A percentile compares a stretch with the other conserved stretches of the same genome.
phyloP scores from a whole-genome alignment of 2,329 filamentous ascomycete species.

The Xylaria multiplex region DNA sequence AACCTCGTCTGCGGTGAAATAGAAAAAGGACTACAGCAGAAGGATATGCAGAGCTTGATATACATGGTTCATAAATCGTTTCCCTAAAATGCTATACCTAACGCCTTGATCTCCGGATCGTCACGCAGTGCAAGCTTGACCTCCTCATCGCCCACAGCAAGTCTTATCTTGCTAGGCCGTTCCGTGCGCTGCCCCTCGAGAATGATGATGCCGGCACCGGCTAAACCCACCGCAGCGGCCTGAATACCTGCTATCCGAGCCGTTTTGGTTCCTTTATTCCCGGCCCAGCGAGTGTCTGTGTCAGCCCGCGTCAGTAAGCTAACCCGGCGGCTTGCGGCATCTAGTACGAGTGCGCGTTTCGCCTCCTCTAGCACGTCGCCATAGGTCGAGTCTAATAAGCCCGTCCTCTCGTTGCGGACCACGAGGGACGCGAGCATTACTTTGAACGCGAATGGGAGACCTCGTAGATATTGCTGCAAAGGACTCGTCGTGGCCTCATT shows the following conservation, averaged over 20 bases:
- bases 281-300: constrained; percentile 44
- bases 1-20: background rate
- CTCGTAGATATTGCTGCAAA: constrained; percentile 86
- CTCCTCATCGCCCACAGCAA: constrained; percentile 91
- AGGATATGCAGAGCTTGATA: background rate
- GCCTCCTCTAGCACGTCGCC: constrained; percentile 92
- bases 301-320: constrained; percentile 60
- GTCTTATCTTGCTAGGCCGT: constrained; percentile 83
- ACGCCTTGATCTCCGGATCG: constrained; percentile 83
- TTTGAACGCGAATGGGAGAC: constrained; percentile 83
- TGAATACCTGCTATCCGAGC: constrained; percentile 59
- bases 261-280: constrained; percentile 40
- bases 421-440: constrained; percentile 86
- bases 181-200: constrained; percentile 84
- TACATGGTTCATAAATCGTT: constrained; percentile 22
- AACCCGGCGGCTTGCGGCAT: constrained; percentile 68
- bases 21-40: background rate
- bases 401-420: constrained; percentile 80
- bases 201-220: constrained; percentile 87
- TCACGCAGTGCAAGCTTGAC: constrained; percentile 87
- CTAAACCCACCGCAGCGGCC: constrained; percentile 80
- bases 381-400: constrained; percentile 85
- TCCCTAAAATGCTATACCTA: constrained; percentile 67
- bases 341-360: constrained; percentile 72
- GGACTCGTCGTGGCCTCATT: constrained; percentile 94